These are phyloP conservation scores for Aphanomyces astaci DNA, from an alignment of 352 stramenopile genomes.

Conservation along the genomic window DNA sequence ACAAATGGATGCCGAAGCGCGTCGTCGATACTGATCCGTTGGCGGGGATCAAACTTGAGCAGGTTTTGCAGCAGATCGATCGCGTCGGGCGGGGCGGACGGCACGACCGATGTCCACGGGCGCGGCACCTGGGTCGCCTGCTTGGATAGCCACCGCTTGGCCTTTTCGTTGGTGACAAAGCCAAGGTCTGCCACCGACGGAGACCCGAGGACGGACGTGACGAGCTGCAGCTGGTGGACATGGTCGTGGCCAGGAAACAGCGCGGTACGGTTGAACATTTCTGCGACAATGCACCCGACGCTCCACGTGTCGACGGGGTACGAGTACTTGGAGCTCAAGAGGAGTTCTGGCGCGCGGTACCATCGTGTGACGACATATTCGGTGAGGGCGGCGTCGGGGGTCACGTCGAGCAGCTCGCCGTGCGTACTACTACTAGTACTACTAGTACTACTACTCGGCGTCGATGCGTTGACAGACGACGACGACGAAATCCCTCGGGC, in stretches of 20 bases:
- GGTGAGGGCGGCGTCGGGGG: conserved; percentile 61
- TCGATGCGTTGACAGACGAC: conserved; percentile 29
- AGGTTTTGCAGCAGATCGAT: conserved; percentile 82
- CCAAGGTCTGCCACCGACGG: conserved; percentile 50
- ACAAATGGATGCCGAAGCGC: conserved; percentile 77
- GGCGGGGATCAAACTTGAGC: conserved; percentile 84
- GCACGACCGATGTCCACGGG: conserved; percentile 34
- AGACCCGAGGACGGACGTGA: conserved; percentile 63
- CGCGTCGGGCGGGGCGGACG: conserved; percentile 44
- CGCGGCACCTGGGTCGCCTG: conserved; percentile 48
- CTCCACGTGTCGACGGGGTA: conserved; percentile 93
- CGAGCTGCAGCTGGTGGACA: conserved; percentile 86
- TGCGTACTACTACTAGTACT: no score
- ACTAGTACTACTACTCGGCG: conserved; percentile 30
- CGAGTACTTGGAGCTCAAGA: conserved; percentile 93
- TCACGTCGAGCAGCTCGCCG: no score
- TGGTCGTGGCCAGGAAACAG: conserved; percentile 79
- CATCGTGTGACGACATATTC: conserved; percentile 92
- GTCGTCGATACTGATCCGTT: conserved; percentile 60
- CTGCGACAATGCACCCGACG: conserved; percentile 97
- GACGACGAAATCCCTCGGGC: conserved; percentile 45
- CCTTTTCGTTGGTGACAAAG: conserved; percentile 79
- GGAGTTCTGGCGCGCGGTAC: conserved; percentile 90
- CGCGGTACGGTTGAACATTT: conserved; percentile 90
- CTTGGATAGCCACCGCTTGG: conserved; percentile 72